A percentile compares a stretch with the other conserved stretches of the same genome.
Evolutionary conservation across 108 stramenopile species (phyloP).

Genomic region (Conticribra weissflogii): DNA sequence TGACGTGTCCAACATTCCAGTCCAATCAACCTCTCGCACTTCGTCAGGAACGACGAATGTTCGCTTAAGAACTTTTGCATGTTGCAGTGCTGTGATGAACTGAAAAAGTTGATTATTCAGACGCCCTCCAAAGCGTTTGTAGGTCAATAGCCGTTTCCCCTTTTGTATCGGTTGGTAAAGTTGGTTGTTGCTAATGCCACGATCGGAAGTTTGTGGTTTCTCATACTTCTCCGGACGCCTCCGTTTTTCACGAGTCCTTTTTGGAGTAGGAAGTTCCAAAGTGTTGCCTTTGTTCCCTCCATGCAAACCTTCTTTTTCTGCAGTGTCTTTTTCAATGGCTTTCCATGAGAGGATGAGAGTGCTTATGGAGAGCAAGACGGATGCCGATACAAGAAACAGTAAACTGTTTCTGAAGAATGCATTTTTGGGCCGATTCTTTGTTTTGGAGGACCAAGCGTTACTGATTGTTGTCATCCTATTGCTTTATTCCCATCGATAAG

Average conservation of each 20-base stretch:
- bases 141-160: slow-evolving; percentile 44
- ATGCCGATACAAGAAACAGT: slow-evolving; percentile 2
- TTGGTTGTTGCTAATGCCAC: slow-evolving; percentile 21
- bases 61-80: slow-evolving; percentile 44
- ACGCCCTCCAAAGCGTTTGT: slow-evolving; percentile 47
- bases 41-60: slow-evolving; percentile 51
- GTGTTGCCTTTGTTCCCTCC: too few relatives aligned
- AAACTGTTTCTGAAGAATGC: not conserved
- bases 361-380: slow-evolving; percentile 11
- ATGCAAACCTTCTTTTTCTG: not conserved
- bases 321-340: slow-evolving; percentile 1
- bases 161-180: slow-evolving; percentile 32
- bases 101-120: slow-evolving; percentile 55
- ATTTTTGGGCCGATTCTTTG: not conserved
- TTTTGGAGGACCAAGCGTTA: not conserved
- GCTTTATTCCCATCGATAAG: too few relatives aligned
- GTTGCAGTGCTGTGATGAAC: slow-evolving; percentile 50
- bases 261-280: not conserved
- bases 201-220: not conserved
- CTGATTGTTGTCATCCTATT: not conserved
- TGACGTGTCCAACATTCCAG: slow-evolving; percentile 45
- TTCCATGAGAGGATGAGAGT: slow-evolving; percentile 22
- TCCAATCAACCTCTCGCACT: slow-evolving; percentile 50
- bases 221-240: not conserved
- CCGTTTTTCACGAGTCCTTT: not conserved